These are phyloP conservation scores for Dendrobium officinale DNA, from an alignment of 106 monocot species.

Conservation along the genomic window DNA sequence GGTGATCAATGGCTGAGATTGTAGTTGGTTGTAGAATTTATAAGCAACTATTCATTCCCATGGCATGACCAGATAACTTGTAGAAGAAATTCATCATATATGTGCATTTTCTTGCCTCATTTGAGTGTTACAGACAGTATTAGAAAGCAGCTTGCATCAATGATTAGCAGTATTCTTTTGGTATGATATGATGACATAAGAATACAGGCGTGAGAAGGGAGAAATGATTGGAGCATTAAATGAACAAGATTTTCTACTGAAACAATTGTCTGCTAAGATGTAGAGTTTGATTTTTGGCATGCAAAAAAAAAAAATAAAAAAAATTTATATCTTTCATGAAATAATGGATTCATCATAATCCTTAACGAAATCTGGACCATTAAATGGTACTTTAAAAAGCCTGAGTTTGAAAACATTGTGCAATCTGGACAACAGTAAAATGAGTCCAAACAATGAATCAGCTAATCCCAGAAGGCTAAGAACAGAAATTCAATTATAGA, in stretches of 20 bases:
- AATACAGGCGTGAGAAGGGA: background rate
- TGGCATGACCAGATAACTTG: background rate
- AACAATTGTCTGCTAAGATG: too few species aligned
- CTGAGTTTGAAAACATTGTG: too few species aligned
- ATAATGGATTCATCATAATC: too few species aligned
- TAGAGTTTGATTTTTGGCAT: too few species aligned
- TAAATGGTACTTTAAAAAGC: too few species aligned
- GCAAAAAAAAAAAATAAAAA: too few species aligned
- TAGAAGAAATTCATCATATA: background rate
- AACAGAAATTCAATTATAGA: too few species aligned
- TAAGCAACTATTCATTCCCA: background rate
- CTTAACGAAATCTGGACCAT: too few species aligned
- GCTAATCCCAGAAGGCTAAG: too few species aligned
- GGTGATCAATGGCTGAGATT: slow-evolving; percentile 69
- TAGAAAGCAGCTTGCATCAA: background rate
- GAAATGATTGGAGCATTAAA: slow-evolving; percentile 8
- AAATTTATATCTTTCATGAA: too few species aligned
- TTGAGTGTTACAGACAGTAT: background rate
- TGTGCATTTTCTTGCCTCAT: background rate
- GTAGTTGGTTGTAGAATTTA: slow-evolving; percentile 16
- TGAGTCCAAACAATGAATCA: too few species aligned
- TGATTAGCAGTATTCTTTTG: background rate
- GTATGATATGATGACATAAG: background rate
- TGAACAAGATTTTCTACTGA: background rate
- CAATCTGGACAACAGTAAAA: too few species aligned